Evolutionary conservation across 805 yeast genomes (phyloP).

Genomic region (Candida silvicultrix): DNA sequence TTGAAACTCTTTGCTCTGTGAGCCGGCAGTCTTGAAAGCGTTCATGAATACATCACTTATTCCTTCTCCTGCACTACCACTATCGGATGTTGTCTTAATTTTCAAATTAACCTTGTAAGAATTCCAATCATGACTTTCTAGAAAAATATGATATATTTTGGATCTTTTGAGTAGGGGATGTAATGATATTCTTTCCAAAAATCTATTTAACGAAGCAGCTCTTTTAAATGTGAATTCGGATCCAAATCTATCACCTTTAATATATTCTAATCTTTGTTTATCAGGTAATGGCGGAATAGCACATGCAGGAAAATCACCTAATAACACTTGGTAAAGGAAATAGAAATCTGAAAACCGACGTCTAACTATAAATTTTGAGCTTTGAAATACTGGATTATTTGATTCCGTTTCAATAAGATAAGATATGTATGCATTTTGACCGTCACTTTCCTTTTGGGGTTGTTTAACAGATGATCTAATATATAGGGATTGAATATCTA

Average conservation of each 20-base stretch:
- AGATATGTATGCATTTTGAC: conserved; percentile 71
- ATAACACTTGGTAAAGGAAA: conserved; percentile 65
- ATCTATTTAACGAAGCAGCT: conserved; percentile 72
- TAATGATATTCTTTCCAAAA: conserved; percentile 60
- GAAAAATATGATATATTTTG: conserved; percentile 60
- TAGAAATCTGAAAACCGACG: conserved; percentile 87
- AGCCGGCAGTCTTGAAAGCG: conserved; percentile 74
- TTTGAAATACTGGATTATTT: conserved; percentile 51
- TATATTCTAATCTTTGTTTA: conserved; percentile 82
- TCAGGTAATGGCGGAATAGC: conserved; percentile 94
- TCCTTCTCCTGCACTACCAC: conserved; percentile 42
- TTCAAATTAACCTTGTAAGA: conserved; percentile 56
- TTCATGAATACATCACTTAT: conserved; percentile 90
- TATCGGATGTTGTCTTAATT: conserved; percentile 16
- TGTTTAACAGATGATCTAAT: conserved; percentile 40
- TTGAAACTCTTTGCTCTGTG: conserved; percentile 68
- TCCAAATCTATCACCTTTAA: conserved; percentile 90
- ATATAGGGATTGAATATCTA: conserved; percentile 12
- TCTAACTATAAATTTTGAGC: conserved; percentile 43
- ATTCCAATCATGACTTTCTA: conserved; percentile 72
- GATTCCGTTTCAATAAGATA: conserved; percentile 62
- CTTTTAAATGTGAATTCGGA: conserved; percentile 78
- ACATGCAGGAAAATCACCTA: conserved; percentile 76
- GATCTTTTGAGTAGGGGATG: conserved; percentile 73
- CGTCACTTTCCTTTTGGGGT: conserved; percentile 68